Percentiles rank a stretch among this genome's conserved stretches.
Evolutionary conservation across 805 yeast species (phyloP).

Genomic region (Wickerhamiella australiensis): DNA sequence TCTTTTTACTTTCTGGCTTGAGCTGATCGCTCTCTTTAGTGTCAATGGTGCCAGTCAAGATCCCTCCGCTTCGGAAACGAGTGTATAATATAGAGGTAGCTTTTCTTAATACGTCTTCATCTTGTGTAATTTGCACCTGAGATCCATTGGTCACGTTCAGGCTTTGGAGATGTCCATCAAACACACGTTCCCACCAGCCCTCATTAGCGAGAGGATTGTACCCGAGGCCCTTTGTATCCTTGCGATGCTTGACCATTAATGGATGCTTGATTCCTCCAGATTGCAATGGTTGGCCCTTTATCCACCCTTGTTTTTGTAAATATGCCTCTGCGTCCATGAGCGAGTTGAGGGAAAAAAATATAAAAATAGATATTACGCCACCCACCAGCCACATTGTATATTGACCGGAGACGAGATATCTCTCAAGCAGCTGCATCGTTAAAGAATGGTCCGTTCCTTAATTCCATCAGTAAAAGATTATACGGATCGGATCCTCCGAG

Average conservation of each 20-base stretch:
- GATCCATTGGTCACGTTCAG: constrained; percentile 41
- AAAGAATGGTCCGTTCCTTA: not conserved
- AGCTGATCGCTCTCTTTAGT: not conserved
- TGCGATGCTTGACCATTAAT: constrained; percentile 77
- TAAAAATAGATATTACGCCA: too few relatives aligned
- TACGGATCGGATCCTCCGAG: not conserved
- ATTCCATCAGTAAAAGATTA: not conserved
- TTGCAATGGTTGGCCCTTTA: constrained; percentile 73
- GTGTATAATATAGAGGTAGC: constrained; percentile 59
- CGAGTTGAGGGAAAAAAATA: too few relatives aligned
- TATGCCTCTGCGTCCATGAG: constrained; percentile 69
- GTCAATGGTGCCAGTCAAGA: constrained; percentile 55
- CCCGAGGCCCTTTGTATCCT: constrained; percentile 84
- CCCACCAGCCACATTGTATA: not conserved
- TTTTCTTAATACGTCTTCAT: constrained; percentile 29
- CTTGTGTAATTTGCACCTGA: constrained; percentile 42
- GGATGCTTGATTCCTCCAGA: constrained; percentile 77
- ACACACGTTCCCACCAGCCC: constrained; percentile 94
- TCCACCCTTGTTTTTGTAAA: constrained; percentile 76
- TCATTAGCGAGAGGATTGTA: constrained; percentile 61
- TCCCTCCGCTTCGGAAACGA: constrained; percentile 81
- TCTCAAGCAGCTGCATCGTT: too few relatives aligned
- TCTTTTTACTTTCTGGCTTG: constrained; percentile 6
- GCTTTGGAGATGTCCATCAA: constrained; percentile 81
- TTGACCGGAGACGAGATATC: too few relatives aligned